Evolutionary conservation across 2,329 filamentous ascomycete genomes (phyloP).

Genomic region (Fusarium sp.): DNA sequence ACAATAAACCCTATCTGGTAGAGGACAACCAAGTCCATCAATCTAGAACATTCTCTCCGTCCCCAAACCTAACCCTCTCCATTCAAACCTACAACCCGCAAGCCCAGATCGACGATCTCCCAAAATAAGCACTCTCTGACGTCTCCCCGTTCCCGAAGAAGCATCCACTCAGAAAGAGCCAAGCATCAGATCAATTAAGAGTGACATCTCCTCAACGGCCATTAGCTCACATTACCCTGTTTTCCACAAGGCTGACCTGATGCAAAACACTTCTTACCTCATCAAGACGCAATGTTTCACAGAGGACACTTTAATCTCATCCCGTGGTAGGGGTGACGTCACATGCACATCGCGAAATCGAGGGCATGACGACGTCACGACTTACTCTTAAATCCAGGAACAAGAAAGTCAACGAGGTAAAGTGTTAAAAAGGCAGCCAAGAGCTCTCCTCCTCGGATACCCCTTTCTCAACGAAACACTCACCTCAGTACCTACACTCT

Average conservation of each 20-base stretch:
- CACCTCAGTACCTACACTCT: neutral
- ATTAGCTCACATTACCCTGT: neutral
- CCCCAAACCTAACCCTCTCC: neutral
- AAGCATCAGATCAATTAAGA: neutral
- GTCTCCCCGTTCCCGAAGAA: neutral
- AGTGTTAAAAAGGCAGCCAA: conserved; percentile 2
- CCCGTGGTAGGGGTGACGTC: conserved; percentile 42
- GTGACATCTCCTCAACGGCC: neutral
- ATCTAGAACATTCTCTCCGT: neutral
- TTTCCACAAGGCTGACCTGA: neutral
- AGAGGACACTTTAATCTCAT: neutral
- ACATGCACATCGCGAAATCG: conserved; percentile 33
- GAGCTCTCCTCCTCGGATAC: neutral
- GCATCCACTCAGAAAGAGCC: neutral
- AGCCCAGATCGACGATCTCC: neutral
- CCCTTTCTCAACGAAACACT: neutral
- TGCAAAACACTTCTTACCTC: conserved; percentile 9
- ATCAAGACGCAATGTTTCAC: conserved; percentile 28
- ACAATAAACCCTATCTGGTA: too few species aligned
- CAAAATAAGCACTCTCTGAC: neutral
- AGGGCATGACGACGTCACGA: conserved; percentile 45
- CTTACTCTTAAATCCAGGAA: conserved; percentile 23
- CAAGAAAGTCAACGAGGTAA: neutral
- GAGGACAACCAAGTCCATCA: rapidly evolving
- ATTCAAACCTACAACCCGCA: too few species aligned